phyloP scores from a whole-genome alignment of 768 basidiomycete species.

The Mycena amicta region DNA sequence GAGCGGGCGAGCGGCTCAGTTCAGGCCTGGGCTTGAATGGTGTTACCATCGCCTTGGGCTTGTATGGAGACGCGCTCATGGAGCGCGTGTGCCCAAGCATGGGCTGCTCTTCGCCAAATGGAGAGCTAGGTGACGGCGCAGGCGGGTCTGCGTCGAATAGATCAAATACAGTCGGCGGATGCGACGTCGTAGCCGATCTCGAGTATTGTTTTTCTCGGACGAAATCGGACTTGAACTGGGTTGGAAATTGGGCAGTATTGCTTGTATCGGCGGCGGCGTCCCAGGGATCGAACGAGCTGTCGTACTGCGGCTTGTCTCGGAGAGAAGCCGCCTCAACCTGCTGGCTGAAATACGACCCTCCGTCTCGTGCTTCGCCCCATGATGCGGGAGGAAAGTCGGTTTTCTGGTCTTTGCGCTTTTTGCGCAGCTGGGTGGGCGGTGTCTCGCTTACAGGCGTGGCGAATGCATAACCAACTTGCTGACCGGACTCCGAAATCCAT shows the following conservation, averaged over 20 bases:
- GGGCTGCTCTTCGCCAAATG: slow-evolving; percentile 28
- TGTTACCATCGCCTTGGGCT: slow-evolving; percentile 23
- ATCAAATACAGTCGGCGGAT: slow-evolving; percentile 24
- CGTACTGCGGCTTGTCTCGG: slow-evolving; percentile 16
- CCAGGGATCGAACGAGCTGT: slow-evolving; percentile 28
- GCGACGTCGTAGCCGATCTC: slow-evolving; percentile 17
- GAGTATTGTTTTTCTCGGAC: slow-evolving; percentile 31
- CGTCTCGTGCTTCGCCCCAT: slow-evolving; percentile 56
- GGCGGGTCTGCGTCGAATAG: slow-evolving; percentile 33
- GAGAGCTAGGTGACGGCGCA: slow-evolving; percentile 37
- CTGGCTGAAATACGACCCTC: slow-evolving; percentile 60
- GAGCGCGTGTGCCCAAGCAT: slow-evolving; percentile 33
- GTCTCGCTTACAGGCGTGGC: slow-evolving; percentile 41
- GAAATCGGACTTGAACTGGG: slow-evolving; percentile 50
- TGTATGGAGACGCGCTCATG: slow-evolving; percentile 32
- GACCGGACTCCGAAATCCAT: slow-evolving; percentile 64
- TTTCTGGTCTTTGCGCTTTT: slow-evolving; percentile 48
- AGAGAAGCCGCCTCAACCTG: slow-evolving; percentile 18
- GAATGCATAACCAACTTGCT: slow-evolving; percentile 58
- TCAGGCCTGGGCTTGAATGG: slow-evolving; percentile 52
- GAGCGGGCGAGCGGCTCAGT: slow-evolving; percentile 46
- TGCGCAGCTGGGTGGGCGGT: slow-evolving; percentile 42
- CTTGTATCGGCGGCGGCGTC: slow-evolving; percentile 30
- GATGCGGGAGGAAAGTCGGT: slow-evolving; percentile 61
- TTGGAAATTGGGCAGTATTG: slow-evolving; percentile 37